phyloP scores from a whole-genome alignment of 345 rosid species.

The Euphorbia peplus region DNA sequence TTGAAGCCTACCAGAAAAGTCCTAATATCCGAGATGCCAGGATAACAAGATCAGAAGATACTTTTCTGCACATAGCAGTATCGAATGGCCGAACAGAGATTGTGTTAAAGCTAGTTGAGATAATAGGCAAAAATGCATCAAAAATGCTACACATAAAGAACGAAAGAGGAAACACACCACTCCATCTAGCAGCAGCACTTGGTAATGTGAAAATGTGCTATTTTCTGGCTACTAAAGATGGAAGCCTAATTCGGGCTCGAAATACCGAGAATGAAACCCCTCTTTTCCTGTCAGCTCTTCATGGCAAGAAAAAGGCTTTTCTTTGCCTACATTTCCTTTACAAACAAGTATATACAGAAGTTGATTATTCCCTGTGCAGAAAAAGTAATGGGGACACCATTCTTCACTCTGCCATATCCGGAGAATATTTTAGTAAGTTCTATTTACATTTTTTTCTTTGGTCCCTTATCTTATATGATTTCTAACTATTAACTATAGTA shows the following conservation, averaged over 20 bases:
- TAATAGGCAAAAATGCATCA: background rate
- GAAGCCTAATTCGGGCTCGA: constrained; percentile 3
- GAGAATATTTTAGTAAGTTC: constrained; percentile 21
- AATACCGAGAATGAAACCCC: constrained; percentile 24
- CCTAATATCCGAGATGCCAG: background rate
- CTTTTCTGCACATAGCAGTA: constrained; percentile 29
- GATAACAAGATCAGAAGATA: constrained; percentile 20
- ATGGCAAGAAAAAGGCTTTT: constrained; percentile 21
- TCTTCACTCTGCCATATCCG: constrained; percentile 23
- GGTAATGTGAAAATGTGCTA: constrained; percentile 25
- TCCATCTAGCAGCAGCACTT: constrained; percentile 24
- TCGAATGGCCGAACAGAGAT: background rate
- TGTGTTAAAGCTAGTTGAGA: constrained; percentile 9
- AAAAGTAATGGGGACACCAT: constrained; percentile 19
- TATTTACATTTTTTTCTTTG: background rate
- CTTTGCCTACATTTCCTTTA: constrained; percentile 17
- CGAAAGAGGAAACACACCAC: constrained; percentile 23
- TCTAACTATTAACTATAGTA: no score
- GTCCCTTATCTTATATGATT: no score
- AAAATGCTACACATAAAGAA: constrained; percentile 11
- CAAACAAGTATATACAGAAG: background rate
- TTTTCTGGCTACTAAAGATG: constrained; percentile 10
- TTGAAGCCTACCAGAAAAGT: constrained; percentile 1
- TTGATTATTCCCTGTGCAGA: constrained; percentile 11
- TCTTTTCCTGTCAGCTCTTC: constrained; percentile 22